A percentile compares a stretch with the other conserved stretches of the same genome.
Conservation (phyloP, 345 rosid genomes). For the Dovyalis caffra region DNA sequence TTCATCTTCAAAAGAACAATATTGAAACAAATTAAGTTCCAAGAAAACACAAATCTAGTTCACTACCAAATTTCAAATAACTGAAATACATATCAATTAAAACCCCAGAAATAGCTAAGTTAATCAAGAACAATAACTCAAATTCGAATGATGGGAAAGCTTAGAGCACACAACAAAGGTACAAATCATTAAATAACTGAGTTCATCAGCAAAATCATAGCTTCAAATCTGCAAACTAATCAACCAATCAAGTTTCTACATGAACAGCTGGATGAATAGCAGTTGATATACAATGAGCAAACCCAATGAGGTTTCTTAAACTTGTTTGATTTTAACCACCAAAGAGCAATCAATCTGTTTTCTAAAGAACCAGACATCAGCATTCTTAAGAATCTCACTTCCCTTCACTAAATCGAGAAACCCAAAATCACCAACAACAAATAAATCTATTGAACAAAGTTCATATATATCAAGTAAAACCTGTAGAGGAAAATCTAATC, state of each 20-base stretch:
- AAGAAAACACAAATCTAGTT: background rate
- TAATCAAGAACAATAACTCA: background rate
- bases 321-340: background rate
- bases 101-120: background rate
- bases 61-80: background rate
- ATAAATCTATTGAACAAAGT: background rate
- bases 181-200: background rate
- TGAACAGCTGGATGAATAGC: background rate
- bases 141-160: too few species aligned
- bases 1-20: slow-evolving; percentile 25
- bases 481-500: background rate
- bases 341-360: background rate
- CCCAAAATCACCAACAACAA: background rate
- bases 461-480: background rate
- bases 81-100: background rate
- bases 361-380: background rate
- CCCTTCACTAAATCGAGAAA: background rate
- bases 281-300: background rate
- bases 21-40: slow-evolving; percentile 10
- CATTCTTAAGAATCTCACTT: background rate
- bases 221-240: background rate
- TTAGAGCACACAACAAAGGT: too few species aligned
- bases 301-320: background rate
- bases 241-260: background rate
- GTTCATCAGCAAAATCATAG: background rate